phyloP scores from a whole-genome alignment of 805 yeast species.

The Barnettozyma californica region DNA sequence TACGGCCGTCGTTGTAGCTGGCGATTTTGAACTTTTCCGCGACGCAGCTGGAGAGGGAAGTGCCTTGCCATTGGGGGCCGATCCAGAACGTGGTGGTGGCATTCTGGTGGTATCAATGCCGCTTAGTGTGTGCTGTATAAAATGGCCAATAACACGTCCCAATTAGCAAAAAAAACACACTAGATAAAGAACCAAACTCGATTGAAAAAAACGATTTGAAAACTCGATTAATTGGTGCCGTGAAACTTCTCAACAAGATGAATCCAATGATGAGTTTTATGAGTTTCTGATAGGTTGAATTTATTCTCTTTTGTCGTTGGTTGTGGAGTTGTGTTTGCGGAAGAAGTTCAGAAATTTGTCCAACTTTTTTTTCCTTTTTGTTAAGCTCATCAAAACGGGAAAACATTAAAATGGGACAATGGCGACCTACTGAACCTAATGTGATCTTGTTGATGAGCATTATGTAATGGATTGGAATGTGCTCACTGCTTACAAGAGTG shows the following conservation, averaged over 20 bases:
- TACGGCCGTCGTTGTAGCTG: not conserved
- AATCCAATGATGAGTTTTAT: not conserved
- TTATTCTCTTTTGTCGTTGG: not conserved
- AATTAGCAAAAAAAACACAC: not conserved
- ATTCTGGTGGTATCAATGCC: not conserved
- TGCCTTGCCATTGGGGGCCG: not conserved
- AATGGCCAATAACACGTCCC: not conserved
- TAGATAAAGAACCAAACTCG: not conserved
- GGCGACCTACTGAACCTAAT: no score
- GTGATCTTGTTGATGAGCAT: no score
- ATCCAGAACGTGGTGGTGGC: not conserved
- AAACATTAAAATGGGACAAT: not conserved
- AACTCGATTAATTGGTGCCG: not conserved
- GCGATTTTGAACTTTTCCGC: not conserved
- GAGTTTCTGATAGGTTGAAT: not conserved
- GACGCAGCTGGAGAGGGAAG: conserved; percentile 1
- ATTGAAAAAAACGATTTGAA: not conserved
- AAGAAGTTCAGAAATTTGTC: not conserved
- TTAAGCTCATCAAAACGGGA: not conserved
- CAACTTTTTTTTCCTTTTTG: conserved; percentile 11
- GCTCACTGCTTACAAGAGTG: no score
- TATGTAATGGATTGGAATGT: no score
- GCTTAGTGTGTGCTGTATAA: no score
- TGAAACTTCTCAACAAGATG: not conserved
- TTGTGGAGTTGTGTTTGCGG: not conserved